Conservation (phyloP, 164 flowering plant genomes). For the Houttuynia cordata region DNA sequence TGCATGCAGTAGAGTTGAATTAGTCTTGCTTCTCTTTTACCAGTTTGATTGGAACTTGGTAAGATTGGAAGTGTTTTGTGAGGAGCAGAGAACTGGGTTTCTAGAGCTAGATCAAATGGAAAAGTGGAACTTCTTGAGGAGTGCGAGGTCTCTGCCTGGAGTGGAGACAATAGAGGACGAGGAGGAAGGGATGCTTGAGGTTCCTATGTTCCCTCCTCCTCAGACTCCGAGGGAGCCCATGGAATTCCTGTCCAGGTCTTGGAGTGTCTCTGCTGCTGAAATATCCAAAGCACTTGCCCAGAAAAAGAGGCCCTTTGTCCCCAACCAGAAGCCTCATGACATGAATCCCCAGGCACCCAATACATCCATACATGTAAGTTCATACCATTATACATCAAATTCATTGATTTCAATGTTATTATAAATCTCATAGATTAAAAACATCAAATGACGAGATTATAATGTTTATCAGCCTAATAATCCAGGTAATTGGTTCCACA, state of each 20-base stretch:
- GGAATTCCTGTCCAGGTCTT: slow-evolving; percentile 86
- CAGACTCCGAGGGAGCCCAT: slow-evolving; percentile 85
- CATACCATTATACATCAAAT: too few relatives aligned
- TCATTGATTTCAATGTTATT: too few relatives aligned
- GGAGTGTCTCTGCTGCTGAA: slow-evolving; percentile 85
- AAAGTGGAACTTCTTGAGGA: neutral
- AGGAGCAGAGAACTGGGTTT: too few relatives aligned
- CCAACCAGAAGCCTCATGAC: slow-evolving; percentile 14
- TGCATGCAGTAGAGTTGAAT: neutral
- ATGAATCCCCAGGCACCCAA: slow-evolving; percentile 8
- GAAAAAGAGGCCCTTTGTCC: slow-evolving; percentile 27
- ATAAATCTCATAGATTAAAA: too few relatives aligned
- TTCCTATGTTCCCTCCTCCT: slow-evolving; percentile 49
- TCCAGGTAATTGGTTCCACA: slow-evolving; percentile 64
- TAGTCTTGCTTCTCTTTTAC: neutral
- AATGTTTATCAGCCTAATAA: neutral
- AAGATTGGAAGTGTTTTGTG: neutral
- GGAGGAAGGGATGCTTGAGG: slow-evolving; percentile 18
- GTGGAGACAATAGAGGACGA: slow-evolving; percentile 21
- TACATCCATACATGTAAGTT: slow-evolving; percentile 25
- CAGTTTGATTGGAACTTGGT: neutral
- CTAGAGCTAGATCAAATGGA: neutral
- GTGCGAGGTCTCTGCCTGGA: slow-evolving; percentile 22
- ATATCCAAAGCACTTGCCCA: slow-evolving; percentile 66
- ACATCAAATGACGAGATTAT: too few relatives aligned